Evolutionary conservation across 2,329 filamentous ascomycete genomes (phyloP).

Genomic region (Exophiala aquamarina): DNA sequence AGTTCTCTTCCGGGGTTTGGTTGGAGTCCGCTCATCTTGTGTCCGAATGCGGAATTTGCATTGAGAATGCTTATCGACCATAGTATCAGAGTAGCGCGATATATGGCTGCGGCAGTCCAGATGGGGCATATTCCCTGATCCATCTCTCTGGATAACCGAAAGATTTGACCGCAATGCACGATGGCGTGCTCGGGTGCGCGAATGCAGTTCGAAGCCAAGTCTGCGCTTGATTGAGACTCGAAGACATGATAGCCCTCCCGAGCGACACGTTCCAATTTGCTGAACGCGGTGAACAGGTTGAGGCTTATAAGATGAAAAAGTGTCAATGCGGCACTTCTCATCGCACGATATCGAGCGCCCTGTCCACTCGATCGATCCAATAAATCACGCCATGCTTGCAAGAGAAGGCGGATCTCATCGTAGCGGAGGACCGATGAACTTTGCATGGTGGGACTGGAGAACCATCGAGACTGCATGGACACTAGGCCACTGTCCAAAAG

Average conservation of each 20-base stretch:
- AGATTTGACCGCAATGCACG: constrained; percentile 8
- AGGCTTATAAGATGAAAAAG: constrained; percentile 8
- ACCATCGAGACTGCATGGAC: neutral
- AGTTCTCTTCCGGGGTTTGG: too few species aligned
- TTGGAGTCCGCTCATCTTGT: too few species aligned
- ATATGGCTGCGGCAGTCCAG: constrained; percentile 5
- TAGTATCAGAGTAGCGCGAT: constrained; percentile 6
- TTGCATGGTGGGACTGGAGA: neutral
- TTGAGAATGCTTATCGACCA: neutral
- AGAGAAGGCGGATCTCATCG: constrained; percentile 1
- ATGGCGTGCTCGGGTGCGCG: constrained; percentile 1
- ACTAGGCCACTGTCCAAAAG: neutral
- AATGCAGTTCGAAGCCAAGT: neutral
- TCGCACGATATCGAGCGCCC: neutral
- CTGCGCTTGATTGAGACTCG: neutral
- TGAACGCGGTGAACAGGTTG: constrained; percentile 4
- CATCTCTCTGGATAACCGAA: neutral
- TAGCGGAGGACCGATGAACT: neutral
- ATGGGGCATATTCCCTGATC: constrained; percentile 1
- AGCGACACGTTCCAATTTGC: neutral
- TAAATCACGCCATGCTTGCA: constrained; percentile 1
- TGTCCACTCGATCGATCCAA: neutral
- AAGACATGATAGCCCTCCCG: neutral
- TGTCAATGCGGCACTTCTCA: constrained; percentile 2
- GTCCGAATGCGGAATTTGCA: too few species aligned